Conservation (phyloP, 176 grass and related monocot genomes). For the Poa pratensis region DNA sequence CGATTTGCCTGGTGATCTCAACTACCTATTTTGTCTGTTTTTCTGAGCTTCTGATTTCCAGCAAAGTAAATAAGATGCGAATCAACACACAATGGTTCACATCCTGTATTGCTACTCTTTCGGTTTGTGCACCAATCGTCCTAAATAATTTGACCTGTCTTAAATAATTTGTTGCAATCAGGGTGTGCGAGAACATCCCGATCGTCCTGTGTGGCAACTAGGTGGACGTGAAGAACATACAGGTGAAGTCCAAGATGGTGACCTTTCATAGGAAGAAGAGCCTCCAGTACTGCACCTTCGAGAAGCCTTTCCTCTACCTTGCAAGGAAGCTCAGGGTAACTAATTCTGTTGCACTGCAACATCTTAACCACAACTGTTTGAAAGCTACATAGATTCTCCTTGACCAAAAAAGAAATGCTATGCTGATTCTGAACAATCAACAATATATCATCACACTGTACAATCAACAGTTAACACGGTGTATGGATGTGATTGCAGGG, state of each 20-base stretch:
- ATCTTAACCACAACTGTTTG: not conserved
- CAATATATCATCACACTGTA: slow-evolving; percentile 3
- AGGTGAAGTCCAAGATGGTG: slow-evolving; percentile 78
- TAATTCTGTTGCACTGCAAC: not conserved
- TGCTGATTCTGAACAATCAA: slow-evolving; percentile 25
- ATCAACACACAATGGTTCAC: no score
- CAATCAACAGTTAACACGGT: not conserved
- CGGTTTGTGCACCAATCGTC: no score
- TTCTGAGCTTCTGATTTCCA: no score
- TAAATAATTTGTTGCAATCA: slow-evolving; percentile 18
- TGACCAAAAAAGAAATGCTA: not conserved
- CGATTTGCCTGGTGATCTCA: no score
- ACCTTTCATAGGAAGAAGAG: slow-evolving; percentile 85
- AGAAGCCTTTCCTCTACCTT: slow-evolving; percentile 82
- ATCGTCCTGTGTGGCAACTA: slow-evolving; percentile 85
- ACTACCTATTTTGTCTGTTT: no score
- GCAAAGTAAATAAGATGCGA: no score
- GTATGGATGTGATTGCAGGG: slow-evolving; percentile 19
- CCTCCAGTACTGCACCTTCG: slow-evolving; percentile 84
- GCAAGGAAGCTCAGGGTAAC: slow-evolving; percentile 75
- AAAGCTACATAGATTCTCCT: not conserved
- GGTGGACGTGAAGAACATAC: slow-evolving; percentile 75
- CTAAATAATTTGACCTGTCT: no score
- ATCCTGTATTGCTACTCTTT: no score
- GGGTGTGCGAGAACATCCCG: slow-evolving; percentile 68